Percentiles rank a stretch among this genome's conserved stretches.
Evolutionary conservation across 1,139 yeast species (phyloP).

Genomic region (Blastobotrys petasosporus): DNA sequence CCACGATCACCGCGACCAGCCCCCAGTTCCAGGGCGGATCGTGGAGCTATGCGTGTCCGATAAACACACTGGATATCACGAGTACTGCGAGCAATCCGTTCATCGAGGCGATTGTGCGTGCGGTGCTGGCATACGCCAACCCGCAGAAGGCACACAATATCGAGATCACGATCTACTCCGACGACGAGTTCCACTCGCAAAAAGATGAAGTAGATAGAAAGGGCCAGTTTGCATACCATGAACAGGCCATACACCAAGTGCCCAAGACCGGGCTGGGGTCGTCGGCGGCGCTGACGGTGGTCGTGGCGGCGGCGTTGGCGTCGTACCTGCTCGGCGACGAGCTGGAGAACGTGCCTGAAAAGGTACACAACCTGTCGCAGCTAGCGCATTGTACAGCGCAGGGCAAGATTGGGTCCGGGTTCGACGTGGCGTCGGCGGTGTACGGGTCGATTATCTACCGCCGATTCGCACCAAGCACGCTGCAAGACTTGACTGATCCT

Average conservation of each 20-base stretch:
- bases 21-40: constrained; percentile 72
- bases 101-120: constrained; percentile 54
- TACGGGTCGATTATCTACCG: constrained; percentile 82
- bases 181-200: constrained; percentile 85
- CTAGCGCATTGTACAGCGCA: constrained; percentile 91
- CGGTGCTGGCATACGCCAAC: constrained; percentile 48
- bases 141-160: constrained; percentile 33
- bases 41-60: constrained; percentile 51
- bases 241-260: constrained; percentile 55
- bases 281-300: constrained; percentile 88
- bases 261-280: constrained; percentile 95
- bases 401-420: constrained; percentile 92
- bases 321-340: constrained; percentile 37
- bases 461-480: constrained; percentile 45
- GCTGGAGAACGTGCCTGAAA: constrained; percentile 29
- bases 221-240: constrained; percentile 54
- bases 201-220: constrained; percentile 34
- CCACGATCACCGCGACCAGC: constrained; percentile 48
- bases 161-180: constrained; percentile 65
- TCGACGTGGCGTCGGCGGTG: constrained; percentile 93
- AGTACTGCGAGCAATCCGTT: constrained; percentile 58
- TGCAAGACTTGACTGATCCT: constrained; percentile 16
- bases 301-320: constrained; percentile 63
- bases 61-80: constrained; percentile 7
- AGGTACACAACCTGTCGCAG: constrained; percentile 77